Conservation (phyloP, 1,139 yeast species). For the Diutina pseudorugosa region DNA sequence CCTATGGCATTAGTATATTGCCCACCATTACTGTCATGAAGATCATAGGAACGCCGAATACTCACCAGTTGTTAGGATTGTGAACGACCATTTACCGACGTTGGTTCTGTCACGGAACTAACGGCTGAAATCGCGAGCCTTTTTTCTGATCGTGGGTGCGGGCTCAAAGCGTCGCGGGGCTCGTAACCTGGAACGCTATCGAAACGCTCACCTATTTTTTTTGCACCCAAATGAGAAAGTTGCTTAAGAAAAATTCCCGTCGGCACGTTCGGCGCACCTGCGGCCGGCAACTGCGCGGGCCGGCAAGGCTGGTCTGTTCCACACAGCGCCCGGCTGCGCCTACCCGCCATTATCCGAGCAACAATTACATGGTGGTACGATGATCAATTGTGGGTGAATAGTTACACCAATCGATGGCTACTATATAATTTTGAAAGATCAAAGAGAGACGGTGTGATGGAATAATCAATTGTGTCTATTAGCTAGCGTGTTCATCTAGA, state of each 20-base stretch:
- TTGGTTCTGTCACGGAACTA: not conserved
- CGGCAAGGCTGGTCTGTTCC: not conserved
- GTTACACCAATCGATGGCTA: no score
- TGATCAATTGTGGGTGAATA: no score
- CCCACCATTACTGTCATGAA: no score
- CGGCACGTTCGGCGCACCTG: not conserved
- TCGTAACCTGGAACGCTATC: not conserved
- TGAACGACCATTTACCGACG: constrained; percentile 55
- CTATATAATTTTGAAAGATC: no score
- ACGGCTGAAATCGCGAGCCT: not conserved
- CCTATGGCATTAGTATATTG: constrained; percentile 22
- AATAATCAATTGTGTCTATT: not conserved
- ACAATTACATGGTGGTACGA: not conserved
- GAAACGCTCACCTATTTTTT: not conserved
- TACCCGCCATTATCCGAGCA: not conserved
- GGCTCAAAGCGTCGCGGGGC: not conserved
- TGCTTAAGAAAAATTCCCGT: not conserved
- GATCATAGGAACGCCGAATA: no score
- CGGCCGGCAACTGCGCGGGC: no score
- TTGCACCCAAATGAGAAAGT: not conserved
- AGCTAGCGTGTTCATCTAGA: not conserved
- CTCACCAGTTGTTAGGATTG: constrained; percentile 75
- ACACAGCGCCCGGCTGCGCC: not conserved
- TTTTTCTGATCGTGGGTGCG: not conserved
- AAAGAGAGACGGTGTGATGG: no score